Evolutionary conservation across 1,284 basidiomycete genomes (phyloP), one percentile per base, ranked within the genome.

Genomic region (Xerocomus nothofagi): DNA sequence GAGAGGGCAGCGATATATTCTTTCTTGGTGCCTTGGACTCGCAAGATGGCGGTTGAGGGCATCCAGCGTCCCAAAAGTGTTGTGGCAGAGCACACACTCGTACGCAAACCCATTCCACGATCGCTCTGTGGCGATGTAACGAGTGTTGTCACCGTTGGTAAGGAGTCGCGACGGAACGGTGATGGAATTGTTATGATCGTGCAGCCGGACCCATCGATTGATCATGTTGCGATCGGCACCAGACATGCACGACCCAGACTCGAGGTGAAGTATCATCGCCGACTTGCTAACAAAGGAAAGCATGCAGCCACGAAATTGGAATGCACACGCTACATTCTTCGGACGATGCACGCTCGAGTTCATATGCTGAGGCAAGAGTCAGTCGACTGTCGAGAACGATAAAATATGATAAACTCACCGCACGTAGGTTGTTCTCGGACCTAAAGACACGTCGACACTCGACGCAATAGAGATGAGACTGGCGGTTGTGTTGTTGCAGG

Each of bases 31-130:
- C 30, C 58, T 61, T 36, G 82, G 71, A 59, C 78, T 75, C 53
- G 71, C 69, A 32, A 84, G 71, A 54, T 84, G 81, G 50, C 73
- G 67, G 55, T 82, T 79, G 41, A 84, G 68, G 8, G 59, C 67
- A 0, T 24, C 8, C 7, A 81, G 69, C 0, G 66, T 59, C 24
- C 55, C n/a, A 43, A 73, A 78, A 2, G 39, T 50, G 10, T 39
- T 50, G 56, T 80, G 72, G 57, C 81, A 83, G 14, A 84, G 66
- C 54, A 77, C 77, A 60, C 81, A 84, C 58, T 82, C 78, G 57
- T 72, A 83, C 15, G 18, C 2, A 31, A 3, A 6, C 0, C 72
- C 72, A 50, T 82, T 82, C 73, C 73, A 82, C 0, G 80, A 66
- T 3, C 58, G 61, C 10, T 50, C 48, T 12, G 73, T 75, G 21